phyloP scores from a whole-genome alignment of 2,329 filamentous ascomycete genomes.

The Aspergillus carbonarius region DNA sequence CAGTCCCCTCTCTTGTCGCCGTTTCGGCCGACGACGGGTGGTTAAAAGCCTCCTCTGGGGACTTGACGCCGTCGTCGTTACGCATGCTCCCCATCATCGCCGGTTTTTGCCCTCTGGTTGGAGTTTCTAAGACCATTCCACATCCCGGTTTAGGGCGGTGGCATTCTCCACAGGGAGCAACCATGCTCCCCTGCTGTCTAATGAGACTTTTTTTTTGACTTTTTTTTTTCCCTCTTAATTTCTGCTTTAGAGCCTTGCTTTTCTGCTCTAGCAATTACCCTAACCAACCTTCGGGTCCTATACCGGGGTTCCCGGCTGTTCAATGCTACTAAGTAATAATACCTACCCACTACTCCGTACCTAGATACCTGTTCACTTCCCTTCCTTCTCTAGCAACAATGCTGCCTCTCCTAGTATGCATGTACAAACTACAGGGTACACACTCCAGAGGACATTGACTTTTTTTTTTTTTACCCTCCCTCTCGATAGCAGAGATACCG shows the following conservation, averaged over 20 bases:
- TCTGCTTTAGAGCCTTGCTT: slow-evolving; percentile 9
- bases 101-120: slow-evolving; percentile 16
- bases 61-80: slow-evolving; percentile 22
- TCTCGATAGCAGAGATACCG: neutral
- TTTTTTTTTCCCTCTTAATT: neutral
- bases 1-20: slow-evolving; percentile 4
- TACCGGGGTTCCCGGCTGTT: slow-evolving; percentile 14
- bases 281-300: slow-evolving; percentile 9
- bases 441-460: too few relatives aligned
- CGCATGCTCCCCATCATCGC: slow-evolving; percentile 18
- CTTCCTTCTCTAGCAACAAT: neutral
- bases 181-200: slow-evolving; percentile 18
- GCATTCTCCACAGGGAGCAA: slow-evolving; percentile 22
- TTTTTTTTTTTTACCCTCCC: too few relatives aligned
- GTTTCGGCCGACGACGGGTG: slow-evolving; percentile 13
- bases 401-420: slow-evolving; percentile 3
- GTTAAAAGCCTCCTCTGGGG: slow-evolving; percentile 13
- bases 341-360: neutral
- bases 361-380: slow-evolving; percentile 2
- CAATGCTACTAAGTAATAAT: slow-evolving; percentile 1
- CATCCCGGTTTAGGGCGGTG: slow-evolving; percentile 14
- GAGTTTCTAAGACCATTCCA: slow-evolving; percentile 13
- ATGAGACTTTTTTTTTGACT: slow-evolving; percentile 3
- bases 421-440: neutral
- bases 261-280: slow-evolving; percentile 4